Percentiles rank a stretch among this genome's conserved stretches.
These are phyloP conservation scores for Coemansia furcata DNA, from an alignment of 192 early-diverging fungal species.

Conservation along the genomic window DNA sequence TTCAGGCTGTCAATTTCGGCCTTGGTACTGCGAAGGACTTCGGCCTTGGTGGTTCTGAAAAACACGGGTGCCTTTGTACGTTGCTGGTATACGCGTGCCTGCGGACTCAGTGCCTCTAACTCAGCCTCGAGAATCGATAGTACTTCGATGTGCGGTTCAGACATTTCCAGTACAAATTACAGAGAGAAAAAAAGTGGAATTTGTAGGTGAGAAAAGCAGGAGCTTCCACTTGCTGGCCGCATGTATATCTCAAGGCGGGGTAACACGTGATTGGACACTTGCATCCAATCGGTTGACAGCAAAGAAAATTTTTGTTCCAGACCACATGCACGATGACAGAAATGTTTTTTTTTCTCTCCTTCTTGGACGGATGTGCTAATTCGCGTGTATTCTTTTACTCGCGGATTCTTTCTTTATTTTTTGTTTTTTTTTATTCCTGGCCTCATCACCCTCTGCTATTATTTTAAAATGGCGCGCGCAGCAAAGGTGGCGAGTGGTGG, in stretches of 20 bases:
- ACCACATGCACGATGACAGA: constrained; percentile 4
- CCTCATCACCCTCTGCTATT: background rate
- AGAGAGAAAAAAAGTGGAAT: background rate
- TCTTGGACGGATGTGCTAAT: background rate
- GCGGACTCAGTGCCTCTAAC: constrained; percentile 21
- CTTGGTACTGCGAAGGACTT: constrained; percentile 10
- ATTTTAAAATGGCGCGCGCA: background rate
- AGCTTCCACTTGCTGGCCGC: too few relatives aligned
- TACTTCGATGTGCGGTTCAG: constrained; percentile 15
- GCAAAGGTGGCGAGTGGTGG: constrained; percentile 3
- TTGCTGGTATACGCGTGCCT: constrained; percentile 27
- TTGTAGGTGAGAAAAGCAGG: background rate
- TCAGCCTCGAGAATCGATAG: constrained; percentile 31
- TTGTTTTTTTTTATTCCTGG: background rate
- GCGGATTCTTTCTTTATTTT: constrained; percentile 12
- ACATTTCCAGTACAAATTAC: background rate
- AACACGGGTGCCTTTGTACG: constrained; percentile 20
- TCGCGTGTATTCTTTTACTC: background rate
- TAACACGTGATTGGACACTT: constrained; percentile 4
- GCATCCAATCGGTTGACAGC: background rate
- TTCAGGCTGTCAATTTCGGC: constrained; percentile 6
- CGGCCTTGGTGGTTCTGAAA: constrained; percentile 7
- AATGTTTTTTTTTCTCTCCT: background rate
- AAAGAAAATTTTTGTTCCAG: constrained; percentile 7
- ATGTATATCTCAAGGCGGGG: background rate